These are phyloP conservation scores for Litchi chinensis DNA, from an alignment of 345 rosid genomes.

Conservation along the genomic window DNA sequence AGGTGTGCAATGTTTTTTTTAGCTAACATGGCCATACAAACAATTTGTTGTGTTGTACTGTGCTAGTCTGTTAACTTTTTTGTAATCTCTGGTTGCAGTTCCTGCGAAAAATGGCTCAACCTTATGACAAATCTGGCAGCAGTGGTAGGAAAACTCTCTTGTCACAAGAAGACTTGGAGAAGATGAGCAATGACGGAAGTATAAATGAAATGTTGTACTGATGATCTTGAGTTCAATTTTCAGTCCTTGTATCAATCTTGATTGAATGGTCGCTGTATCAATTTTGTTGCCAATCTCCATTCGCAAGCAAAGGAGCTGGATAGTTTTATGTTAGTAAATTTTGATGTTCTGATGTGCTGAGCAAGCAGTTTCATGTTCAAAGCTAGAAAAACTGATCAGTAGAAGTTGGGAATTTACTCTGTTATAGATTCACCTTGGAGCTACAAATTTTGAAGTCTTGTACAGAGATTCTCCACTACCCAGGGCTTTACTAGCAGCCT, in stretches of 20 bases:
- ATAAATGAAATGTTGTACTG: conserved; percentile 44
- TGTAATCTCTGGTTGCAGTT: conserved; percentile 46
- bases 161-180: conserved; percentile 88
- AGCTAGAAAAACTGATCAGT: background rate
- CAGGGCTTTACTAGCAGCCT: background rate
- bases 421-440: background rate
- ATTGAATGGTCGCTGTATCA: background rate
- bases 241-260: background rate
- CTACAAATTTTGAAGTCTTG: background rate
- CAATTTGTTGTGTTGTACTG: background rate
- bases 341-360: background rate
- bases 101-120: conserved; percentile 96
- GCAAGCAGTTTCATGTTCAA: background rate
- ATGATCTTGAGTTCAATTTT: conserved; percentile 18
- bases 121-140: conserved; percentile 73
- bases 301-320: background rate
- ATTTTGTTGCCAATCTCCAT: background rate
- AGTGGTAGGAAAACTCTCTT: conserved; percentile 69
- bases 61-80: background rate
- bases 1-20: conserved; percentile 48
- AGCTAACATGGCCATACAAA: background rate
- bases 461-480: background rate
- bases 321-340: background rate
- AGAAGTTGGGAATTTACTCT: background rate
- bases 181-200: conserved; percentile 62